These are phyloP conservation scores for Sphaerulina musiva DNA, from an alignment of 2,329 filamentous ascomycete species.

Conservation along the genomic window DNA sequence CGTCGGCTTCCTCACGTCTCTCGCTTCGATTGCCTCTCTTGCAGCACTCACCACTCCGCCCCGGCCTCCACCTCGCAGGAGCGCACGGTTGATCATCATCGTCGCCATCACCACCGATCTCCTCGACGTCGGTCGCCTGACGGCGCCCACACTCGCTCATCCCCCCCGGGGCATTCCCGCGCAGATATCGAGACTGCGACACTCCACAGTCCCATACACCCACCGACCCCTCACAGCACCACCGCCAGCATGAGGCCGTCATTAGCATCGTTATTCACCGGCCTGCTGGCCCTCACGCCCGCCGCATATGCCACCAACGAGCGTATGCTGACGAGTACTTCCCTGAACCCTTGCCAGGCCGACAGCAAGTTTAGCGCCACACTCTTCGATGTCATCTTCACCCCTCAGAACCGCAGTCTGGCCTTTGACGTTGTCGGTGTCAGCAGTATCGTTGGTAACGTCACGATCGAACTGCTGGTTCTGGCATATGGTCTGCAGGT, in stretches of 20 bases:
- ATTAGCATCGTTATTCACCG: conserved; percentile 24
- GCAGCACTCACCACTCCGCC: neutral
- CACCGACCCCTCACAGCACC: neutral
- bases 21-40: neutral
- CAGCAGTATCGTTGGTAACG: conserved; percentile 75
- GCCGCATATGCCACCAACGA: conserved; percentile 46
- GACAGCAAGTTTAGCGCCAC: conserved; percentile 82
- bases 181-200: conserved; percentile 10
- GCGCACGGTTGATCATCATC: neutral
- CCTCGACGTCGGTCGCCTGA: conserved; percentile 12
- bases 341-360: conserved; percentile 75
- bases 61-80: neutral
- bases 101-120: neutral
- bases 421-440: conserved; percentile 71
- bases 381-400: conserved; percentile 79
- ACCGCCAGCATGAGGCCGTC: conserved; percentile 26
- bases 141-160: conserved; percentile 19
- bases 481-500: conserved; percentile 77
- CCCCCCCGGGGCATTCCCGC: conserved; percentile 14
- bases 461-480: conserved; percentile 68
- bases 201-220: neutral
- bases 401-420: conserved; percentile 65
- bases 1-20: neutral
- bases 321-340: conserved; percentile 69
- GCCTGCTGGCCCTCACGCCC: conserved; percentile 38